Evolutionary conservation across 192 early-diverging fungal genomes (phyloP), one percentile per base, ranked within the genome.

Genomic region (Chytriomyces sp.): DNA sequence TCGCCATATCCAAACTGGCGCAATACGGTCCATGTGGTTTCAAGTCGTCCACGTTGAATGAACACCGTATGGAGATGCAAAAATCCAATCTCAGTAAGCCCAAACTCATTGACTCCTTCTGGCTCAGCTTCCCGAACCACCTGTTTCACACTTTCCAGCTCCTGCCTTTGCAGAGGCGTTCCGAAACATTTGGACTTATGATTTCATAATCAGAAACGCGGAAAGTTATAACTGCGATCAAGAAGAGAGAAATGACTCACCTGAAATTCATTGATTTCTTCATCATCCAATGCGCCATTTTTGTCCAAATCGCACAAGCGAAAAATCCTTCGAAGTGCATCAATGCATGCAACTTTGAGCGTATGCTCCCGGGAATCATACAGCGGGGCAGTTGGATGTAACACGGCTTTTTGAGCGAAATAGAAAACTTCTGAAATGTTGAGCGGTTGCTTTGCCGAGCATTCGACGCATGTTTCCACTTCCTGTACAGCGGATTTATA

Each of bases 391-490:
- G 97, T 98, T 6, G 98, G 98, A 78, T 99, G 95, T 57, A 98
- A 80, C 10, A 99, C 97, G 5, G 98, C 98, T 82, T 98, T 98
- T 88, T 99, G 98, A 5, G 98, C 98, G 91, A 98, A 98, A 82
- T 98, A 99, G 81, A 99, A 99, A n/a, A 99, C 95, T 88, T 99
- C 98, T 0, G 95, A 95, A 1, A 98, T 95, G 80, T 98, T 98
- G 49, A 98, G 82, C 28, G 93, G 86, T 77, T 93, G 91, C 81
- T 95, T 97, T n/a, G 96, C 95, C 0, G 96, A 98, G 80, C 98
- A 99, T 77, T 99, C 97, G 23, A 99, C 95, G 82, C 97, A 97
- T 6, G 97, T 96, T 85, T 99, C 98, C 44, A 99, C 95, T 86
- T 98, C 97, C 89, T 95, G 81, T 20, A 77, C 46, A 13, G 8